These are phyloP conservation scores for Brassica cretica DNA, from an alignment of 345 rosid genomes.

Conservation along the genomic window DNA sequence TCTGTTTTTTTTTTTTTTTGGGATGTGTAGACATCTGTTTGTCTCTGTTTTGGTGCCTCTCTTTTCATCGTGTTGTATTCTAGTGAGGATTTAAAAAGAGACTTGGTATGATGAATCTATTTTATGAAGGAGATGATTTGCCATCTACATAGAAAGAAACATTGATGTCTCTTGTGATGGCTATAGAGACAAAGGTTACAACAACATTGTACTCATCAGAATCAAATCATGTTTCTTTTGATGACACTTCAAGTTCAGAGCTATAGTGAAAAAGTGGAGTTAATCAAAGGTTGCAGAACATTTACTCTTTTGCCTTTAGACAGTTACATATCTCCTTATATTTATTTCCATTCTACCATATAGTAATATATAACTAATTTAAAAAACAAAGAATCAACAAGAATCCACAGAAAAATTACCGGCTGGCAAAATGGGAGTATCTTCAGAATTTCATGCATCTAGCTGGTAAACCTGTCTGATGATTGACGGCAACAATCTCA, in stretches of 20 bases:
- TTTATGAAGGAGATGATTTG: neutral
- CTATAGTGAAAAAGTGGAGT: neutral
- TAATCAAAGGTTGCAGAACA: slow-evolving; percentile 15
- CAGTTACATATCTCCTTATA: slow-evolving; percentile 4
- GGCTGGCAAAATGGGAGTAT: slow-evolving; percentile 3
- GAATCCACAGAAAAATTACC: slow-evolving; percentile 27
- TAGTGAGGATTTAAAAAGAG: neutral
- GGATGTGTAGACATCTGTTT: slow-evolving; percentile 17
- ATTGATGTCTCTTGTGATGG: neutral
- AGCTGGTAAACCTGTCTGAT: slow-evolving; percentile 72
- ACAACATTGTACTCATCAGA: neutral
- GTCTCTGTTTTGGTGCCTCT: slow-evolving; percentile 23
- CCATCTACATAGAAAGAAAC: neutral
- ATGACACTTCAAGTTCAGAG: neutral
- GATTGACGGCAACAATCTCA: slow-evolving; percentile 77
- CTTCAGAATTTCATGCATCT: slow-evolving; percentile 68
- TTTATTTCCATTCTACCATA: neutral
- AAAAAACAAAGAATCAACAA: slow-evolving; percentile 34
- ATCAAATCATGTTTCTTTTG: neutral
- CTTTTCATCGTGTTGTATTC: slow-evolving; percentile 16
- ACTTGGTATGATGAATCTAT: neutral
- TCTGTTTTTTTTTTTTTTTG: slow-evolving; percentile 28
- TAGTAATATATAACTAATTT: slow-evolving; percentile 24
- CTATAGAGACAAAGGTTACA: neutral
- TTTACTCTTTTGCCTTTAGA: slow-evolving; percentile 6